A percentile compares a stretch with the other conserved stretches of the same genome.
Evolutionary conservation across 208 protist species (phyloP).

Genomic region (Trypanosomatidae sp.): DNA sequence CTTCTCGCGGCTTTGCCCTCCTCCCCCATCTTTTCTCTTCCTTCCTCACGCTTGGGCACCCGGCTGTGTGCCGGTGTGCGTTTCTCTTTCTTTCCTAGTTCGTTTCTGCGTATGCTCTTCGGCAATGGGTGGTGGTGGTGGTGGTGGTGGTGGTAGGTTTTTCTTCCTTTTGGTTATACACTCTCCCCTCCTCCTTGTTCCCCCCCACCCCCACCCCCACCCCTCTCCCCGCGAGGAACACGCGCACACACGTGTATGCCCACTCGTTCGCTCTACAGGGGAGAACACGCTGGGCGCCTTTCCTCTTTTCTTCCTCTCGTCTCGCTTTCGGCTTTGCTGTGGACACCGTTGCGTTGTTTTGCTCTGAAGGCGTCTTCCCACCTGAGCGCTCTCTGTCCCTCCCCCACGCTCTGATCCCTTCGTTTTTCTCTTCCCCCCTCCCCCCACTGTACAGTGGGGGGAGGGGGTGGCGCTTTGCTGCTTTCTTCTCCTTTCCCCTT

Average conservation of each 20-base stretch:
- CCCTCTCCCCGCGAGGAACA: background rate
- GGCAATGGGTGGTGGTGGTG: background rate
- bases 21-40: background rate
- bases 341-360: background rate
- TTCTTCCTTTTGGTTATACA: no score
- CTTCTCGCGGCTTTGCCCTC: background rate
- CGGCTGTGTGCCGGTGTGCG: background rate
- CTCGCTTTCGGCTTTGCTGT: background rate
- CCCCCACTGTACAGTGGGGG: background rate
- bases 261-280: background rate
- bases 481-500: background rate
- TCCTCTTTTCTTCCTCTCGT: background rate
- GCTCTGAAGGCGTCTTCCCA: background rate
- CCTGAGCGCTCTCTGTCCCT: no score
- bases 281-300: background rate
- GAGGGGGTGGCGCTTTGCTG: background rate
- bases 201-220: background rate
- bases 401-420: background rate
- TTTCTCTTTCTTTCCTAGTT: background rate
- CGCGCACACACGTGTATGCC: background rate
- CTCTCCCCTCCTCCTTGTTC: background rate
- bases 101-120: background rate
- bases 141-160: no score
- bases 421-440: background rate
- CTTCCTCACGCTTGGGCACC: background rate